Percentiles rank a stretch among this genome's conserved stretches.
These are phyloP conservation scores for Penicillium sp. DNA, from an alignment of 2,329 filamentous ascomycete genomes.

Conservation along the genomic window DNA sequence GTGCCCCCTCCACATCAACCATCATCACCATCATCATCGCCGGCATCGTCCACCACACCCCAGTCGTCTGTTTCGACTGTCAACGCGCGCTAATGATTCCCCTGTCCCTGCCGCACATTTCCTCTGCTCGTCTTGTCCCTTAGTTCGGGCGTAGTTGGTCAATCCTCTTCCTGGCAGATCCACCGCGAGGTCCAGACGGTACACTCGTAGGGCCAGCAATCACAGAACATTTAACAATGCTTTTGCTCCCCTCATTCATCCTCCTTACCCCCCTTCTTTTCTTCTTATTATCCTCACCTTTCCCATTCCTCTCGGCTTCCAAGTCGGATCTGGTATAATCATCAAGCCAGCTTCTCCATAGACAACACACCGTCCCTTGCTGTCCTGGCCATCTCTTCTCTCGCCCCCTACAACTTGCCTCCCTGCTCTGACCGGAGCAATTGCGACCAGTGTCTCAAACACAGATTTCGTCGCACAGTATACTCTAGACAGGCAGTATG, in stretches of 20 bases:
- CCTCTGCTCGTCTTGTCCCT: conserved; percentile 16
- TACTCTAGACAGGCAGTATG: neutral
- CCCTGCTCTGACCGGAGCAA: neutral
- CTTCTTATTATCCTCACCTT: conserved; percentile 18
- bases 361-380: conserved; percentile 10
- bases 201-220: conserved; percentile 34
- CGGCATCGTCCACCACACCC: conserved; percentile 25
- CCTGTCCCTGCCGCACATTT: conserved; percentile 24
- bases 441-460: neutral
- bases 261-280: conserved; percentile 17
- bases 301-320: conserved; percentile 15
- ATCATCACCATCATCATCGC: conserved; percentile 23
- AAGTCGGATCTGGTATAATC: conserved; percentile 8
- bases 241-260: conserved; percentile 27
- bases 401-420: neutral
- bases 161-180: conserved; percentile 23
- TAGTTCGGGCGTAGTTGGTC: conserved; percentile 28
- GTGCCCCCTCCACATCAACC: conserved; percentile 16
- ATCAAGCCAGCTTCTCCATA: conserved; percentile 3
- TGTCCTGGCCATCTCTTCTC: neutral
- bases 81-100: conserved; percentile 24
- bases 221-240: conserved; percentile 36
- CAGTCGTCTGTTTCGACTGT: conserved; percentile 27
- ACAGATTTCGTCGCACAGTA: neutral
- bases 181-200: conserved; percentile 24